These are phyloP conservation scores for Porodaedalea pini DNA, from an alignment of 1,284 basidiomycete genomes.

Conservation along the genomic window DNA sequence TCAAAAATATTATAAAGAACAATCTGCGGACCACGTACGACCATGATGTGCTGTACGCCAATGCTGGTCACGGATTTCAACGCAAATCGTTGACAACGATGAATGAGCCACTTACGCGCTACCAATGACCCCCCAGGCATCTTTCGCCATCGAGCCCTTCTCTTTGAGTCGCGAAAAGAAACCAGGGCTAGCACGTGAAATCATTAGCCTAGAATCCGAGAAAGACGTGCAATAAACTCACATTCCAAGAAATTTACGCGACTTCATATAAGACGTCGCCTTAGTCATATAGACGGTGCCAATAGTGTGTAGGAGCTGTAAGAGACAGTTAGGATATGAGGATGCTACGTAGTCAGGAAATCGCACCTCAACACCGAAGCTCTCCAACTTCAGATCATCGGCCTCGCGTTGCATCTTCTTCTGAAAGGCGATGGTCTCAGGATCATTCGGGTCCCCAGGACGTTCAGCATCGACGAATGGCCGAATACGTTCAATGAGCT, in stretches of 20 bases:
- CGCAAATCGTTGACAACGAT: neutral
- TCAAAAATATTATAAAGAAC: conserved; percentile 19
- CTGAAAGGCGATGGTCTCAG: conserved; percentile 79
- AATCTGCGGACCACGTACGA: conserved; percentile 13
- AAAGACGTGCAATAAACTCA: conserved; percentile 36
- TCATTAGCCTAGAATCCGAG: neutral
- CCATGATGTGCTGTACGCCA: conserved; percentile 65
- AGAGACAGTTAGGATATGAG: conserved; percentile 18
- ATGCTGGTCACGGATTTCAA: conserved; percentile 39
- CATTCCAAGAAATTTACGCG: conserved; percentile 87
- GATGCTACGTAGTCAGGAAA: neutral
- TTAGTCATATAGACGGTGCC: conserved; percentile 92
- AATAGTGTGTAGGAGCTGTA: conserved; percentile 77
- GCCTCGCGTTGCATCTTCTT: conserved; percentile 81
- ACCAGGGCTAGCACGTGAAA: conserved; percentile 57
- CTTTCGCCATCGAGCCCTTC: conserved; percentile 89
- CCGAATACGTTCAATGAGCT: conserved; percentile 79
- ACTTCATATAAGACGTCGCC: conserved; percentile 89
- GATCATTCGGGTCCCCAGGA: conserved; percentile 83
- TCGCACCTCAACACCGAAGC: conserved; percentile 91
- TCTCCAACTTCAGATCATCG: conserved; percentile 96
- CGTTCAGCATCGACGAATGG: conserved; percentile 87
- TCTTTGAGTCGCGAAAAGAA: conserved; percentile 96
- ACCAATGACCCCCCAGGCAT: conserved; percentile 90
- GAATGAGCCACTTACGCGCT: conserved; percentile 63